These are phyloP conservation scores for Lachnellula cervina DNA, from an alignment of 2,329 filamentous ascomycete genomes.

Conservation along the genomic window DNA sequence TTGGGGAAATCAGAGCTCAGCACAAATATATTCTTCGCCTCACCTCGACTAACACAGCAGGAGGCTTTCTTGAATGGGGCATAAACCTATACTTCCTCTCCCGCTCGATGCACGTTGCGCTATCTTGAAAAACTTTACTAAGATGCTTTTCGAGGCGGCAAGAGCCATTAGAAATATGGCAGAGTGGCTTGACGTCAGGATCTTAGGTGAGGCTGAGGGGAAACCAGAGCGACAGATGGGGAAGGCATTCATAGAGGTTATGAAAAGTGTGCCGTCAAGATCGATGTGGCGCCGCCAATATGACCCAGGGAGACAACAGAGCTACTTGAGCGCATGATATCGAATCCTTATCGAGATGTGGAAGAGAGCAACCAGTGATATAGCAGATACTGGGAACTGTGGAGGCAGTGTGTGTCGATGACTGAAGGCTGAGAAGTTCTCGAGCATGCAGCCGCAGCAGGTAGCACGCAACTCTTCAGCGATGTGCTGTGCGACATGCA, in stretches of 20 bases:
- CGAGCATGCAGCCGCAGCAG: background rate
- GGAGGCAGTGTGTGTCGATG: too few relatives aligned
- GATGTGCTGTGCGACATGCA: background rate
- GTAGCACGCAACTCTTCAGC: background rate
- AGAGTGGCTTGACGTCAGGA: background rate
- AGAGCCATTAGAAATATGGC: background rate
- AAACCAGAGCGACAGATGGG: background rate
- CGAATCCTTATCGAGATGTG: background rate
- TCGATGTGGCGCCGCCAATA: background rate
- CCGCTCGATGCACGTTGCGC: background rate
- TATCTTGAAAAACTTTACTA: background rate
- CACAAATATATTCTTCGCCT: too few relatives aligned
- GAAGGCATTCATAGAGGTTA: background rate
- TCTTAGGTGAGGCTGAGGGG: background rate
- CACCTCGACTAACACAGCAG: too few relatives aligned
- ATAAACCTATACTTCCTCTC: background rate
- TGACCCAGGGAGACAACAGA: background rate
- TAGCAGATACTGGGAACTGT: background rate
- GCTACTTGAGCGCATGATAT: background rate
- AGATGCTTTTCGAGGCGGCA: background rate
- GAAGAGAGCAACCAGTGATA: background rate
- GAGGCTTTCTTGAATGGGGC: too few relatives aligned
- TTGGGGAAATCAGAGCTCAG: background rate
- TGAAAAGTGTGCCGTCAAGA: background rate
- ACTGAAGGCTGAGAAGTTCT: background rate